Conservation (phyloP, 345 rosid species). For the Brassica rapa region DNA sequence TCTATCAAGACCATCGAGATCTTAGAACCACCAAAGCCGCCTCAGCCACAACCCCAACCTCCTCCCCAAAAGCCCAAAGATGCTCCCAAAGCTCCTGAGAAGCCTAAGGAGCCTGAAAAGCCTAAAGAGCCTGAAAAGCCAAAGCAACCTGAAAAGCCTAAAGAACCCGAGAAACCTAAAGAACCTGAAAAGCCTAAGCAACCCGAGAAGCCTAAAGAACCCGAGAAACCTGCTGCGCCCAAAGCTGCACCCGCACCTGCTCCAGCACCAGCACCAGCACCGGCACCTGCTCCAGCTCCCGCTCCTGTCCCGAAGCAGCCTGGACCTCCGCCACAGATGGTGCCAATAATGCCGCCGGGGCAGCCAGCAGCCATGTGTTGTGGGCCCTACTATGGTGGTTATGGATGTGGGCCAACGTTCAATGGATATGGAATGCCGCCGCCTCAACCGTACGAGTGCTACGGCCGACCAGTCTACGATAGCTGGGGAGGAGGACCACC, state of each 20-base stretch:
- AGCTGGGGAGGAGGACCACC: conserved; percentile 58
- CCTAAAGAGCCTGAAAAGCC: conserved; percentile 7
- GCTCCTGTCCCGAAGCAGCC: conserved; percentile 35
- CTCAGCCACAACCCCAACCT: conserved; percentile 15
- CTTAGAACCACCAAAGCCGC: conserved; percentile 38
- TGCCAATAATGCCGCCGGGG: conserved; percentile 32
- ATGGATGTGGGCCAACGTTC: conserved; percentile 40
- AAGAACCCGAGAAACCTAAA: conserved; percentile 23
- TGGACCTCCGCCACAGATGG: conserved; percentile 32
- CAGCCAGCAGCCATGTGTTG: conserved; percentile 37
- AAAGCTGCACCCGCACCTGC: background rate
- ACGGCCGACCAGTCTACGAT: conserved; percentile 60
- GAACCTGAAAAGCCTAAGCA: conserved; percentile 24
- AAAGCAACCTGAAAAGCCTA: background rate
- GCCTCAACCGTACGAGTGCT: conserved; percentile 37
- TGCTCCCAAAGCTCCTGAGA: conserved; percentile 4
- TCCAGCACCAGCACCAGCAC: background rate
- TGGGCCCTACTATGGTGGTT: conserved; percentile 34
- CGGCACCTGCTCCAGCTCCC: background rate
- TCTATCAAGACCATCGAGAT: conserved; percentile 59
- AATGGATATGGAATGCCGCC: conserved; percentile 40
- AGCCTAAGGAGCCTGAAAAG: conserved; percentile 16
- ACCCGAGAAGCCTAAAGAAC: conserved; percentile 29
- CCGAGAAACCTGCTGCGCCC: background rate
- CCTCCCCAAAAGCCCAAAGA: conserved; percentile 20